Evolutionary conservation across 1,284 basidiomycete genomes (phyloP).

Genomic region (Puccinia polysora): DNA sequence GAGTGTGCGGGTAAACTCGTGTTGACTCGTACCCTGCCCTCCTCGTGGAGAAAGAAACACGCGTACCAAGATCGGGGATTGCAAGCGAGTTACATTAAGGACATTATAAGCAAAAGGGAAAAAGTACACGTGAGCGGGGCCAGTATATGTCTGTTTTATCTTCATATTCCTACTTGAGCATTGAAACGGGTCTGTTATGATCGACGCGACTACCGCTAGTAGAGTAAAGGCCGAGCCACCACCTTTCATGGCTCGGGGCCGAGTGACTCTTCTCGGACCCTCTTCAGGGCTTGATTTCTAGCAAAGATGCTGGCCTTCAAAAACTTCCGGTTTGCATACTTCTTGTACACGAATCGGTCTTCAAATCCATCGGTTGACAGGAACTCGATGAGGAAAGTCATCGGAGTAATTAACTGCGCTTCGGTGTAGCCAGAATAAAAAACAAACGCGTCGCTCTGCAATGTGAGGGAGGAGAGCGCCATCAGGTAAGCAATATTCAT

Average conservation of each 20-base stretch:
- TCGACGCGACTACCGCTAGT: too few species aligned
- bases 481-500: background rate
- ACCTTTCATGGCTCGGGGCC: background rate
- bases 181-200: too few species aligned
- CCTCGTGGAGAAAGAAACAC: too few species aligned
- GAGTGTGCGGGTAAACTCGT: too few species aligned
- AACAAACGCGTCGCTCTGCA: conserved; percentile 79
- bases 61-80: too few species aligned
- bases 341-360: conserved; percentile 83
- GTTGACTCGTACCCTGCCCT: too few species aligned
- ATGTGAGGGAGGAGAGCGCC: conserved; percentile 33
- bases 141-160: too few species aligned
- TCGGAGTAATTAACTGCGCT: conserved; percentile 77
- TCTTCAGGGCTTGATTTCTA: conserved; percentile 56
- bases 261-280: conserved; percentile 27
- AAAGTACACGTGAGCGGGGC: too few species aligned
- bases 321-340: conserved; percentile 96
- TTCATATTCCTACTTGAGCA: background rate
- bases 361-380: conserved; percentile 75
- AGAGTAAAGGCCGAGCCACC: background rate
- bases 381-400: conserved; percentile 76
- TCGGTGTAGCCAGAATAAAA: conserved; percentile 91
- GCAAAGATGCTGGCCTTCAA: conserved; percentile 67
- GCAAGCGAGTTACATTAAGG: too few species aligned
- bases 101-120: too few species aligned